A percentile compares a stretch with the other conserved stretches of the same genome.
Conservation (phyloP, 1,284 basidiomycete genomes). For the Amylostereum chailletii region DNA sequence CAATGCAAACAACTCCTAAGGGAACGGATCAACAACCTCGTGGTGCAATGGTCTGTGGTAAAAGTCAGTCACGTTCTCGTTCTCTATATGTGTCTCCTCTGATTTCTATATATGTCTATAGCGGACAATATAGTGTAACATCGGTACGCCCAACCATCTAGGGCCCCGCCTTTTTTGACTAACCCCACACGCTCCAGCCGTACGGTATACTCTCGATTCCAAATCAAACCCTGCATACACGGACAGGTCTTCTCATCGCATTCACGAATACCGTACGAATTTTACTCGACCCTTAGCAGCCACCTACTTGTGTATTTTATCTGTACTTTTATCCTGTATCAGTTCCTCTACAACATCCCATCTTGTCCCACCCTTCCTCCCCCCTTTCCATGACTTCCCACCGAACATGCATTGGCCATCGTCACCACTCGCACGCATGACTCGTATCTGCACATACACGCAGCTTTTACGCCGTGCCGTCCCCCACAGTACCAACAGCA, state of each 20-base stretch:
- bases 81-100: neutral
- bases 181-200: neutral
- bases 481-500: too few species aligned
- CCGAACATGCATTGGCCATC: too few species aligned
- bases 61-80: slow-evolving; percentile 36
- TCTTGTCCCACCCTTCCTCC: too few species aligned
- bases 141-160: neutral
- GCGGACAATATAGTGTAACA: neutral
- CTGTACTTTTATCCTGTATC: too few species aligned
- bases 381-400: too few species aligned
- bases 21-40: slow-evolving; percentile 58
- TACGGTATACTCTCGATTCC: neutral
- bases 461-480: too few species aligned
- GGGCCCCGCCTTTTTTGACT: neutral
- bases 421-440: too few species aligned
- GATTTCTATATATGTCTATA: neutral
- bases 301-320: too few species aligned
- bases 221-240: neutral
- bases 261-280: too few species aligned
- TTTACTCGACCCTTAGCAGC: too few species aligned
- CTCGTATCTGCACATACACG: too few species aligned
- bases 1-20: slow-evolving; percentile 51
- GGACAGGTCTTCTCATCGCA: neutral
- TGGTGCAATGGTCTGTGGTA: slow-evolving; percentile 70
- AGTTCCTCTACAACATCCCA: too few species aligned